Evolutionary conservation across 495 filamentous ascomycete genomes (phyloP).

Genomic region (Bacidia rubella): DNA sequence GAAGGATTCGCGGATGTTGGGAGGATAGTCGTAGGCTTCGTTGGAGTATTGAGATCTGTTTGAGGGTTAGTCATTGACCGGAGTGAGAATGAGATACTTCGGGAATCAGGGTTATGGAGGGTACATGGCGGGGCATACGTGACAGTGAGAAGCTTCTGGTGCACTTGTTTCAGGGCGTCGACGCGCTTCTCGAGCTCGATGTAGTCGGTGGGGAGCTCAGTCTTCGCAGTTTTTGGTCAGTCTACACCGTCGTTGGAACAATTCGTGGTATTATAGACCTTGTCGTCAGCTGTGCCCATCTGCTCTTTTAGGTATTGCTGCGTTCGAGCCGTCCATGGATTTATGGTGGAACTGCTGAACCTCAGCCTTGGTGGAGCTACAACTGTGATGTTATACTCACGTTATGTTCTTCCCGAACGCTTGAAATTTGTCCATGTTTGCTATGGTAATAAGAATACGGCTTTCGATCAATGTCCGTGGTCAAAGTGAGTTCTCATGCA

Average conservation of each 20-base stretch:
- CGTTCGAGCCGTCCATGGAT: slow-evolving; percentile 83
- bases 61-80: not conserved
- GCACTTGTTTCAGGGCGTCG: slow-evolving; percentile 91
- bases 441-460: not conserved
- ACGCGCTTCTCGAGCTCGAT: slow-evolving; percentile 97
- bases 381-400: slow-evolving; percentile 27
- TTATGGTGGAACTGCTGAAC: slow-evolving; percentile 41
- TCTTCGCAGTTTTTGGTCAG: slow-evolving; percentile 35
- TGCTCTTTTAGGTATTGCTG: slow-evolving; percentile 97
- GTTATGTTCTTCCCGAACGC: slow-evolving; percentile 64
- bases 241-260: slow-evolving; percentile 8
- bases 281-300: slow-evolving; percentile 87
- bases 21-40: slow-evolving; percentile 98
- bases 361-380: slow-evolving; percentile 9
- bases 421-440: slow-evolving; percentile 55
- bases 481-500: too few relatives aligned
- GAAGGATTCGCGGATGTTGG: slow-evolving; percentile 96
- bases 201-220: slow-evolving; percentile 92
- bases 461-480: not conserved
- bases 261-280: slow-evolving; percentile 35
- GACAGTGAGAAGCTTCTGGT: slow-evolving; percentile 90
- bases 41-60: slow-evolving; percentile 82
- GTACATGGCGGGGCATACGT: slow-evolving; percentile 49
- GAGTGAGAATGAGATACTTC: not conserved
- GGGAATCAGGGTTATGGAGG: not conserved